These are phyloP conservation scores for Dalbergia cultrata DNA, from an alignment of 306 rosid genomes.

Conservation along the genomic window DNA sequence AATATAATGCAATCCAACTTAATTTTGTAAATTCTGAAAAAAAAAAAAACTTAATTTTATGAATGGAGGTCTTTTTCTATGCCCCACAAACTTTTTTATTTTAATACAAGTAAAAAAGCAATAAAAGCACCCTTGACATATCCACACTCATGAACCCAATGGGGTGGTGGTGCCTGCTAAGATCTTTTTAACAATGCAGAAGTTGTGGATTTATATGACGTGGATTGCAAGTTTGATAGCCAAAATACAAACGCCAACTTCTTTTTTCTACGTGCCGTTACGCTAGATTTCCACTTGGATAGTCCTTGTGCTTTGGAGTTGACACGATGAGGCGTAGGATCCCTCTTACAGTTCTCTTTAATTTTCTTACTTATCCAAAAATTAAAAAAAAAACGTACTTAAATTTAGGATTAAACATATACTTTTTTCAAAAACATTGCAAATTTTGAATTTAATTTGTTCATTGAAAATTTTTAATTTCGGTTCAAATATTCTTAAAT, in stretches of 20 bases:
- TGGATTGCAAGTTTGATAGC: neutral
- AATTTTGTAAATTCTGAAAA: no score
- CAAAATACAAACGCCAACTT: neutral
- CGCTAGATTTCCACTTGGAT: slow-evolving; percentile 44
- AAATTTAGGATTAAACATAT: no score
- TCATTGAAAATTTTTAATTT: no score
- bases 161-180: neutral
- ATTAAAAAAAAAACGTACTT: no score
- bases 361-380: no score
- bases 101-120: neutral
- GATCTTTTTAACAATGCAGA: slow-evolving; percentile 14
- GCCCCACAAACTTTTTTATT: neutral
- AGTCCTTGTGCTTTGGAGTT: neutral
- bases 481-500: no score
- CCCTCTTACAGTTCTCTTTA: neutral
- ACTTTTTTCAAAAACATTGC: no score
- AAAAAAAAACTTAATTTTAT: no score
- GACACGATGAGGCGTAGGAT: neutral
- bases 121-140: neutral
- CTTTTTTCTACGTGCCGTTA: slow-evolving; percentile 31
- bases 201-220: slow-evolving; percentile 13
- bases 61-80: slow-evolving; percentile 21
- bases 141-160: neutral
- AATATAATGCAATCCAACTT: neutral
- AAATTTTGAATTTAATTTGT: no score